These are phyloP conservation scores for Haplosporangium sp. DNA, from an alignment of 371 early-diverging fungal genomes.

Conservation along the genomic window DNA sequence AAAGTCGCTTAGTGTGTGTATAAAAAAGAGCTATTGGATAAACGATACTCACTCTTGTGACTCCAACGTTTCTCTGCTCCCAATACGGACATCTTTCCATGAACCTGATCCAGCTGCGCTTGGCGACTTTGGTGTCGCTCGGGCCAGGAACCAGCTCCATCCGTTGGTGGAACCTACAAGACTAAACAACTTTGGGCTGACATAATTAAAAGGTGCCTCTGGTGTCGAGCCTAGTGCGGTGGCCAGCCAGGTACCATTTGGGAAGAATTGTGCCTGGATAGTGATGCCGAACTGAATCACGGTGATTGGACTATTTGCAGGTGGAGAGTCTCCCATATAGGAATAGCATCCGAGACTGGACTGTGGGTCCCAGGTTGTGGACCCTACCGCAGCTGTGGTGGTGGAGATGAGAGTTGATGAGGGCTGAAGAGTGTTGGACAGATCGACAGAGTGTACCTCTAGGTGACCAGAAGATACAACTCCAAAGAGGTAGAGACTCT, in stretches of 20 bases:
- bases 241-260: constrained; percentile 54
- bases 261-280: constrained; percentile 22
- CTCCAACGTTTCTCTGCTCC: constrained; percentile 7
- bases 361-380: constrained; percentile 19
- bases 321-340: constrained; percentile 17
- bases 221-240: constrained; percentile 5
- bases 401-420: constrained; percentile 21
- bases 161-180: constrained; percentile 26
- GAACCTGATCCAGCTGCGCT: neutral
- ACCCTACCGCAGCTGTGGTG: neutral
- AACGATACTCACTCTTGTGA: constrained; percentile 36
- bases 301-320: constrained; percentile 19
- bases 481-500: constrained; percentile 33
- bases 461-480: constrained; percentile 22
- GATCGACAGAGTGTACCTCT: constrained; percentile 32
- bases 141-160: constrained; percentile 35
- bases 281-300: constrained; percentile 36
- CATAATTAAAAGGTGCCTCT: constrained; percentile 12
- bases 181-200: constrained; percentile 24
- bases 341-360: constrained; percentile 31
- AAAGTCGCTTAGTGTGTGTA: no score
- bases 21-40: no score
- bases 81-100: constrained; percentile 34
- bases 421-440: constrained; percentile 29
- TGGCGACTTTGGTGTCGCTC: neutral